Evolutionary conservation across 1,284 basidiomycete species (phyloP), one percentile per base, ranked within the genome.

Genomic region (Butyriboletus appendiculatus): DNA sequence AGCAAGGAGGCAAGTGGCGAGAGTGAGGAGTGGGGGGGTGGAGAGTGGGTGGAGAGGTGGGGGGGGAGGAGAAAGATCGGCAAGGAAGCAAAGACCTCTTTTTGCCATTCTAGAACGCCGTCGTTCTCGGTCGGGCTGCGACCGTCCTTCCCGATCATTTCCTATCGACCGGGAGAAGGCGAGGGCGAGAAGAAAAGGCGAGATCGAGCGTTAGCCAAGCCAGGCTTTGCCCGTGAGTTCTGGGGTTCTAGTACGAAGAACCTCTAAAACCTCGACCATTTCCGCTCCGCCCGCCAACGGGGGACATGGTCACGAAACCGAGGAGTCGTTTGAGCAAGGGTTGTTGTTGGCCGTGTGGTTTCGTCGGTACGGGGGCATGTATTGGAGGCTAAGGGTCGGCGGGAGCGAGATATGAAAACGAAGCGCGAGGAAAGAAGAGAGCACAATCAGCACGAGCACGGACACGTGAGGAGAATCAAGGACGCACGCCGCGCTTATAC

Each of bases 401-500:
- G 11, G 20, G 40, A 35, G 33, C n/a, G 37, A 24, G 10, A 26
- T n/a, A 48, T 39, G 12, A 45, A 45, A 42, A 49, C 20, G 22
- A 51, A 20, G 14, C 34, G 34, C 16, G 43, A 18, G 45, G 50
- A 57, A 35, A 42, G 57, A 47, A 50, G 5, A 24, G 43, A 45
- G 28, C 5, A 26, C 22, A 22, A 57, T 67, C 50, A 68, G 57
- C 43, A 58, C 24, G 43, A 47, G 50, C 20, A 59, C 22, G 34
- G 48, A 30, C 46, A 62, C 39, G 52, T 46, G 52, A 58, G 30
- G 37, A 46, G 46, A 48, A 48, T 12, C 22, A 44, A 24, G 37
- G 50, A 68, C 70, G 65, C 37, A 68, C 70, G 10, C 67, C 67
- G 33, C 54, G 70, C 46, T 67, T 70, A 40, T 71, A 68, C 42